phyloP scores from a whole-genome alignment of 441 rosid genomes.

The Eugenia klotzschiana region DNA sequence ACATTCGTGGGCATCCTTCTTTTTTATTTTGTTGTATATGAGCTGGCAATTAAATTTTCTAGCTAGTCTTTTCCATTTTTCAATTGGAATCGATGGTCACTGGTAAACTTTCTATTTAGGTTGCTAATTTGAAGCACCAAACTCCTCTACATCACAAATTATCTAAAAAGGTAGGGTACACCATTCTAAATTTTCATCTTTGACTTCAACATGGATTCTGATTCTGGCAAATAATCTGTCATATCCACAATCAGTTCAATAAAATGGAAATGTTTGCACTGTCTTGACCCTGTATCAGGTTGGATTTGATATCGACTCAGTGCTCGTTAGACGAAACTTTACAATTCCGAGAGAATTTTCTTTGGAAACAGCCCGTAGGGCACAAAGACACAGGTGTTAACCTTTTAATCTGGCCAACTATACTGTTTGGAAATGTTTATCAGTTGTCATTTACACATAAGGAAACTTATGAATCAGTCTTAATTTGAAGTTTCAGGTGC shows the following conservation, averaged over 20 bases:
- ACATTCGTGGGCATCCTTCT: background rate
- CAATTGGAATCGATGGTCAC: background rate
- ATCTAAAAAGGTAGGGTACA: constrained; percentile 27
- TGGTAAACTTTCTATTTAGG: constrained; percentile 22
- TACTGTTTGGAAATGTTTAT: background rate
- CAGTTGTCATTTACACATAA: background rate
- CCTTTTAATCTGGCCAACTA: background rate
- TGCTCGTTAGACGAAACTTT: constrained; percentile 28
- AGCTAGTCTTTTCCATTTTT: background rate
- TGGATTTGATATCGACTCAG: constrained; percentile 12
- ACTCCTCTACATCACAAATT: constrained; percentile 42
- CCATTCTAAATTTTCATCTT: background rate
- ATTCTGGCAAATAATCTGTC: background rate
- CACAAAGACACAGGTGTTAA: constrained; percentile 38
- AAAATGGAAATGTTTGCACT: background rate
- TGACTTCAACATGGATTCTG: background rate
- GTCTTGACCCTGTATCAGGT: constrained; percentile 17
- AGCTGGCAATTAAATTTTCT: background rate
- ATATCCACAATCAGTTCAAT: background rate
- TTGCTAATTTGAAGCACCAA: constrained; percentile 44
- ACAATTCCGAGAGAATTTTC: constrained; percentile 68
- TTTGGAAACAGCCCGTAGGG: constrained; percentile 63
- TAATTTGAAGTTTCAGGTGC: constrained; percentile 28
- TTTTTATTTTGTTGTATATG: background rate
- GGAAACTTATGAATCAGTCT: background rate